phyloP scores from a whole-genome alignment of 2,329 filamentous ascomycete species.

The Dendrostoma leiphaemia region DNA sequence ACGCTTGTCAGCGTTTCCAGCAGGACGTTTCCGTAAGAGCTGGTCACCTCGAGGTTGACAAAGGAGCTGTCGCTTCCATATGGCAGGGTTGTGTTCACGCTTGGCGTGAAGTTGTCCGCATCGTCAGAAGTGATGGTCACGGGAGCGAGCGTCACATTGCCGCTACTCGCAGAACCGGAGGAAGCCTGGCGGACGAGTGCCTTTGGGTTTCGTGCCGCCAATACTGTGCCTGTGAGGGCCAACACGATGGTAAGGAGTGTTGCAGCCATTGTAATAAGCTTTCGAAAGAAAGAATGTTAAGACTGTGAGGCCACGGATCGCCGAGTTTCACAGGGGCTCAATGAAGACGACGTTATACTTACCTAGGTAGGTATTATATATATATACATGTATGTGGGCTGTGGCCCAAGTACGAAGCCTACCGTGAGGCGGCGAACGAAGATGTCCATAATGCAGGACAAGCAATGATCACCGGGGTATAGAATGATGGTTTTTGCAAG shows the following conservation, averaged over 20 bases:
- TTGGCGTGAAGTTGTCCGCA: not conserved
- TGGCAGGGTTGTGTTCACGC: conserved; percentile 7
- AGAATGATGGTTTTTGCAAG: not conserved
- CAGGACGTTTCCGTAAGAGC: conserved; percentile 2
- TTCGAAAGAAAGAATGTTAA: not conserved
- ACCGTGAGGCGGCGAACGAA: too few relatives aligned
- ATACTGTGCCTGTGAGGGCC: not conserved
- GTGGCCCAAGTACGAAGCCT: too few relatives aligned
- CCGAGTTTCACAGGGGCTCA: too few relatives aligned
- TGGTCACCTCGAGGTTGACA: conserved; percentile 12
- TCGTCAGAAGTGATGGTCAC: not conserved
- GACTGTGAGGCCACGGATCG: not conserved
- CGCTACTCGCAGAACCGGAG: conserved; percentile 1
- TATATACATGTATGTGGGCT: too few relatives aligned
- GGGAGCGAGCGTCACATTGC: conserved; percentile 11
- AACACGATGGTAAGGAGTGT: not conserved
- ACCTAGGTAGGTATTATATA: too few relatives aligned
- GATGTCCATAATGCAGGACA: not conserved
- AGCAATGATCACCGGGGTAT: conserved; percentile 2
- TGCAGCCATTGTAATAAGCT: not conserved
- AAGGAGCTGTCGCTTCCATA: conserved; percentile 7
- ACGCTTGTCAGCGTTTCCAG: conserved; percentile 11
- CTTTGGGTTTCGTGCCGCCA: not conserved
- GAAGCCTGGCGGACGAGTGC: conserved; percentile 3
- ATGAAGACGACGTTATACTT: not conserved